Conservation (phyloP, 495 filamentous ascomycete genomes). For the Aspergillus biplanus region DNA sequence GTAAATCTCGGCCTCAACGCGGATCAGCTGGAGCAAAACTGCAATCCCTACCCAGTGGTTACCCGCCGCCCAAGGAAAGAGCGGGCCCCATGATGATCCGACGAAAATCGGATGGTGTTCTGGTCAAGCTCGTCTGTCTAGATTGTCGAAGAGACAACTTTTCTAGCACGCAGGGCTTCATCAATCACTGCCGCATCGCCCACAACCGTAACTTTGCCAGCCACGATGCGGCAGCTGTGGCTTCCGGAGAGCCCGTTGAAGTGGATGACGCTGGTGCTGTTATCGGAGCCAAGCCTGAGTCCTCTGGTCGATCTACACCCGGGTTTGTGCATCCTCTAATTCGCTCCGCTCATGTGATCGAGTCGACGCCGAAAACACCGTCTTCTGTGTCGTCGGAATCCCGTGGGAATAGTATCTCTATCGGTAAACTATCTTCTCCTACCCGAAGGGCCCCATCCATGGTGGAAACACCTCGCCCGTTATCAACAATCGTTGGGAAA, state of each 20-base stretch:
- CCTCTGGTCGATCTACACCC: constrained; percentile 35
- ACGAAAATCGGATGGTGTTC: constrained; percentile 60
- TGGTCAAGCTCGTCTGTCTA: constrained; percentile 83
- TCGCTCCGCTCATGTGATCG: constrained; percentile 60
- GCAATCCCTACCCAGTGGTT: constrained; percentile 72
- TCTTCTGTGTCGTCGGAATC: constrained; percentile 47
- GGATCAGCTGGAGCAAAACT: constrained; percentile 63
- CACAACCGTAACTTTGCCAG: constrained; percentile 90
- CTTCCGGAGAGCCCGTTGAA: constrained; percentile 82
- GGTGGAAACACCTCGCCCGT: constrained; percentile 40
- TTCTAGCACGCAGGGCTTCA: constrained; percentile 93
- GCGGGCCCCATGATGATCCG: constrained; percentile 62
- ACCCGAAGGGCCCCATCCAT: constrained; percentile 22
- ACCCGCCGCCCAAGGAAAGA: constrained; percentile 70
- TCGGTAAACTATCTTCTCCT: constrained; percentile 27
- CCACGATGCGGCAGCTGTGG: constrained; percentile 91
- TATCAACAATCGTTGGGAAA: constrained; percentile 3
- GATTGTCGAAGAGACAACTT: constrained; percentile 90
- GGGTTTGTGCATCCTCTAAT: constrained; percentile 73
- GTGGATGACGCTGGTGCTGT: constrained; percentile 61
- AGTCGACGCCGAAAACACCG: constrained; percentile 52
- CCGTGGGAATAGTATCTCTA: constrained; percentile 30
- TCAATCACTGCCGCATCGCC: constrained; percentile 97
- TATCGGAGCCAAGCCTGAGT: constrained; percentile 55
- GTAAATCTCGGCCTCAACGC: constrained; percentile 65